phyloP scores from a whole-genome alignment of 164 flowering plant genomes.

The Liriodendron chinense region DNA sequence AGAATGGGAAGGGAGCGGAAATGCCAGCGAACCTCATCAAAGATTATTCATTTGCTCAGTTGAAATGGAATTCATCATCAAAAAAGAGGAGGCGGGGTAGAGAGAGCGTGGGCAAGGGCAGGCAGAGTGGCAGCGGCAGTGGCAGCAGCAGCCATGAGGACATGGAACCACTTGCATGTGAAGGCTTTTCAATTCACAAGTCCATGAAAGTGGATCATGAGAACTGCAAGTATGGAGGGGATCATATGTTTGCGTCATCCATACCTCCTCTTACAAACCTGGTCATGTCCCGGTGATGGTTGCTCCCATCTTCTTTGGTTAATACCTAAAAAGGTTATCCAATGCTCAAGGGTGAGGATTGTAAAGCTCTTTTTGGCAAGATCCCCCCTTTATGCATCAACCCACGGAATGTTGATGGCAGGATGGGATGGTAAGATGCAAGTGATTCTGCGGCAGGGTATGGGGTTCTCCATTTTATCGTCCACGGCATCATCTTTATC shows the following conservation, averaged over 20 bases:
- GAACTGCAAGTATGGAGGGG: conserved; percentile 61
- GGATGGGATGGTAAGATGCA: not conserved
- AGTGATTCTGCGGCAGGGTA: not conserved
- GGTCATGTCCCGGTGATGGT: conserved; percentile 74
- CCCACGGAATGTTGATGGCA: not conserved
- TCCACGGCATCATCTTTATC: not conserved
- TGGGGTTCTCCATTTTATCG: not conserved
- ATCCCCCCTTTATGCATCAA: not conserved
- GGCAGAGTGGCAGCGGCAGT: conserved; percentile 8
- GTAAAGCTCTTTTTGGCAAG: not conserved
- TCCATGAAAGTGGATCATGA: conserved; percentile 53
- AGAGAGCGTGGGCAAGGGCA: conserved; percentile 21
- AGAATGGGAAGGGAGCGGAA: not conserved
- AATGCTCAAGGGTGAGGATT: not conserved
- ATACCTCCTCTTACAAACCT: conserved; percentile 54
- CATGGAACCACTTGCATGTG: conserved; percentile 14
- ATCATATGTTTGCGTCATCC: conserved; percentile 36
- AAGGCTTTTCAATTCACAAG: conserved; percentile 31
- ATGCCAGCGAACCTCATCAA: conserved; percentile 38
- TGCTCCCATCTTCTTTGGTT: not conserved
- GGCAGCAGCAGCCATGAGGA: conserved; percentile 18
- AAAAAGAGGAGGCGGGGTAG: conserved; percentile 49
- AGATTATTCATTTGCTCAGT: conserved; percentile 42
- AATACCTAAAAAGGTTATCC: not conserved
- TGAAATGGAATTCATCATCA: conserved; percentile 58